These are phyloP conservation scores for Rhizopus stolonifer DNA, from an alignment of 371 early-diverging fungal species.

Conservation along the genomic window DNA sequence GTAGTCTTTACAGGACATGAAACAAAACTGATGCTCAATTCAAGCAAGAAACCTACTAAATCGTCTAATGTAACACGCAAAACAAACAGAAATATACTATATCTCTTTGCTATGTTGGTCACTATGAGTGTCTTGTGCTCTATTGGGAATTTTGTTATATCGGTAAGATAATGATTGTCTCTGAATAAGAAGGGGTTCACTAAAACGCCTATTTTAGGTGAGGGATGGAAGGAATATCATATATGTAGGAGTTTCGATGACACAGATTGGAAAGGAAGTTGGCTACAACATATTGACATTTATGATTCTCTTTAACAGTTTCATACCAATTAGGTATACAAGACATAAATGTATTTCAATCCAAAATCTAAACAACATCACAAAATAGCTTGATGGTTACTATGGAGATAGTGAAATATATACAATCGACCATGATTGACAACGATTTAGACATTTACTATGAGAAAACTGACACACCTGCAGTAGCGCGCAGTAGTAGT, in stretches of 20 bases:
- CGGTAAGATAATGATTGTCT: constrained; percentile 18
- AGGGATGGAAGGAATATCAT: background rate
- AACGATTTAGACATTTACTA: constrained; percentile 84
- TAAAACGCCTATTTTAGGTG: background rate
- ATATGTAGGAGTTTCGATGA: constrained; percentile 9
- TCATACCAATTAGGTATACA: constrained; percentile 81
- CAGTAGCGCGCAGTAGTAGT: constrained; percentile 85
- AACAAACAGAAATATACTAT: constrained; percentile 91
- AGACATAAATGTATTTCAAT: background rate
- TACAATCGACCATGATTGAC: constrained; percentile 79
- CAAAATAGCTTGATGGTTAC: constrained; percentile 77
- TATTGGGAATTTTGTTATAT: constrained; percentile 63
- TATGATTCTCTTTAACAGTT: constrained; percentile 86
- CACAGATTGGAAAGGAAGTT: constrained; percentile 47
- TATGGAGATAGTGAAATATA: constrained; percentile 89
- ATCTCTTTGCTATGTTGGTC: constrained; percentile 84
- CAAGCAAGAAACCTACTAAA: constrained; percentile 58
- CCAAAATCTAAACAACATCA: too few relatives aligned
- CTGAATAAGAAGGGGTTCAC: background rate
- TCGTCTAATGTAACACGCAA: constrained; percentile 72
- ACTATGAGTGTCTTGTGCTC: constrained; percentile 84
- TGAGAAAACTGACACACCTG: constrained; percentile 81
- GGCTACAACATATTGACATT: constrained; percentile 80
- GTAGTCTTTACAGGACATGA: constrained; percentile 90
- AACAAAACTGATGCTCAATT: constrained; percentile 85